These are phyloP conservation scores for Colletotrichum sp. DNA, from an alignment of 2,329 filamentous ascomycete genomes.

Conservation along the genomic window DNA sequence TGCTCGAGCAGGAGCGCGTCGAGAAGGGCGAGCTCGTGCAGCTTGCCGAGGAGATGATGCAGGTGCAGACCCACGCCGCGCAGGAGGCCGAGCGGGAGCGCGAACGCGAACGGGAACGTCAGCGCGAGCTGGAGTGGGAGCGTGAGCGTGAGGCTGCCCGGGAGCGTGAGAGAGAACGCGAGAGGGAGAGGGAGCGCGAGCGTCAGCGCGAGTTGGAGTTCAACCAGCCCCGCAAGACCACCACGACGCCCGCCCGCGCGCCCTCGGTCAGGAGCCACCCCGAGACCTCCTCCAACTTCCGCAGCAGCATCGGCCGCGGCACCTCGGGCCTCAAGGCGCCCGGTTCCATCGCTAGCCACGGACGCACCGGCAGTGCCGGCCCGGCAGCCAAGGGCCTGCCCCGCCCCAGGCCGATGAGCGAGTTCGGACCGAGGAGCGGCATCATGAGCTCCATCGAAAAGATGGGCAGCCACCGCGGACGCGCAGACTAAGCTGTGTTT, in stretches of 20 bases:
- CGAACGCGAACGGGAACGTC: not conserved
- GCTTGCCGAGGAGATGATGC: conserved; percentile 84
- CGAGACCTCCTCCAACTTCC: conserved; percentile 48
- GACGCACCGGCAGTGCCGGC: conserved; percentile 47
- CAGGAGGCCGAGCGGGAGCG: conserved; percentile 3
- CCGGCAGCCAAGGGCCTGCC: conserved; percentile 45
- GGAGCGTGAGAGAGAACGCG: not conserved
- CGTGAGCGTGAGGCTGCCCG: not conserved
- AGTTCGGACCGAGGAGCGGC: conserved; percentile 62
- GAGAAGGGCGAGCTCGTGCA: conserved; percentile 86
- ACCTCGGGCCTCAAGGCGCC: conserved; percentile 66
- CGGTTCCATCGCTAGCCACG: conserved; percentile 51
- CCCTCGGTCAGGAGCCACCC: conserved; percentile 26
- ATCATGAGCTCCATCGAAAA: conserved; percentile 88
- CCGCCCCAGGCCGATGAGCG: conserved; percentile 49
- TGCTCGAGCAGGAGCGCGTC: conserved; percentile 76
- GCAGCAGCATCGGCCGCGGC: conserved; percentile 60
- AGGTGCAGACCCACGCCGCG: conserved; percentile 61
- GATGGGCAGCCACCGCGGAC: conserved; percentile 72
- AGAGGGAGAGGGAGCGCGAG: conserved; percentile 4
- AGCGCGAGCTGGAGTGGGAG: not conserved
- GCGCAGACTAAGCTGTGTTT: conserved; percentile 30
- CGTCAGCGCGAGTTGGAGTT: not conserved
- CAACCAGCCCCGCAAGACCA: conserved; percentile 22
- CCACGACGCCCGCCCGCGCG: conserved; percentile 25